Evolutionary conservation across 345 rosid genomes (phyloP).

Genomic region (Mangifera indica): DNA sequence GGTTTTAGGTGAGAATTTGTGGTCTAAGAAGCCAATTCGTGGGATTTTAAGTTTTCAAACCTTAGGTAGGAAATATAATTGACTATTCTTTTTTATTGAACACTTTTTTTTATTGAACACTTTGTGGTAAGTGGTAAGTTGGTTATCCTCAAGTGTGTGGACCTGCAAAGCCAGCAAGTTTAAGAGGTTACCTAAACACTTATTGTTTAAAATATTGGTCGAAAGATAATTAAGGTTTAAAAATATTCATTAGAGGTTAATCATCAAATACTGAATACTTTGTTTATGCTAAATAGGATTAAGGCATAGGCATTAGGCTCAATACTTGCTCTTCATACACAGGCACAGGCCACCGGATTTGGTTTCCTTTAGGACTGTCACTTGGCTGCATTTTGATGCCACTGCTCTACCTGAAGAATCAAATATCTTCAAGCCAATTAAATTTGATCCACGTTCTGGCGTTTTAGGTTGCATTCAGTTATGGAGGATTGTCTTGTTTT

Average conservation of each 20-base stretch:
- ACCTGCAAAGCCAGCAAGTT: not conserved
- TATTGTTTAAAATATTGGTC: not conserved
- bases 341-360: not conserved
- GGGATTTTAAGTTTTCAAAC: too few relatives aligned
- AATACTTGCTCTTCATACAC: not conserved
- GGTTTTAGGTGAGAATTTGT: too few relatives aligned
- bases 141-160: conserved; percentile 1
- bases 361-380: not conserved
- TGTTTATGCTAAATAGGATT: not conserved
- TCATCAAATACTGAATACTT: not conserved
- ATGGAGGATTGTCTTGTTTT: not conserved
- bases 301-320: not conserved
- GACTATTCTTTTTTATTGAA: too few relatives aligned
- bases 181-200: not conserved
- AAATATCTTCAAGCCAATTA: not conserved
- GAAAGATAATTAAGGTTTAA: not conserved
- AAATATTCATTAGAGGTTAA: too few relatives aligned
- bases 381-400: conserved; percentile 3
- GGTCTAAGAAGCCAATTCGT: too few relatives aligned
- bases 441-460: not conserved
- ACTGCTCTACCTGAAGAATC: conserved; percentile 5
- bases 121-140: not conserved
- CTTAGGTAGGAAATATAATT: too few relatives aligned
- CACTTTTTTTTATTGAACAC: not conserved
- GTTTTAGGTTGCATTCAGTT: not conserved